Evolutionary conservation across 225 moss, liverwort and hornwort species (phyloP).

Genomic region (Bryoerythrophyllum caledonicum): DNA sequence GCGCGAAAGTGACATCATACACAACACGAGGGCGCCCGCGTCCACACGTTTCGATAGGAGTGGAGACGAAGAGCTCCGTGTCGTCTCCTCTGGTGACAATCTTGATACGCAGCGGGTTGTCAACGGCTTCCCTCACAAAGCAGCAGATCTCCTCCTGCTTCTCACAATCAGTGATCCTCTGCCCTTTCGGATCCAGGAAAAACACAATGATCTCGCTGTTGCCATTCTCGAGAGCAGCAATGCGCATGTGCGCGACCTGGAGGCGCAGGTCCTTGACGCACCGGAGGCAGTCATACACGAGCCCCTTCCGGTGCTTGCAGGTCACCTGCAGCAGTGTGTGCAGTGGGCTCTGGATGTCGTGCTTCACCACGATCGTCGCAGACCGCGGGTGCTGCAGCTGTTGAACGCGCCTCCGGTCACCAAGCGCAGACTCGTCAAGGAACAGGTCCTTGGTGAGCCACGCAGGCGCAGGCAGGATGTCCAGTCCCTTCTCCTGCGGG

Average conservation of each 20-base stretch:
- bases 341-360: constrained; percentile 50
- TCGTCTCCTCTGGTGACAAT: constrained; percentile 52
- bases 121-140: constrained; percentile 42
- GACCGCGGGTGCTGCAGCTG: neutral
- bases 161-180: constrained; percentile 37
- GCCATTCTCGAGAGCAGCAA: constrained; percentile 47
- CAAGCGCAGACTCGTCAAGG: constrained; percentile 28
- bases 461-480: constrained; percentile 51
- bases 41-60: constrained; percentile 66
- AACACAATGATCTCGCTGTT: constrained; percentile 56
- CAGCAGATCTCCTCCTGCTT: constrained; percentile 36
- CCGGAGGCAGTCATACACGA: constrained; percentile 75
- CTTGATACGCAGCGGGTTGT: constrained; percentile 61
- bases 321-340: constrained; percentile 72
- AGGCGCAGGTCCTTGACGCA: constrained; percentile 60
- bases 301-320: constrained; percentile 61
- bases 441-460: constrained; percentile 62
- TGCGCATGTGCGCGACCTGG: constrained; percentile 70
- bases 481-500: constrained; percentile 41
- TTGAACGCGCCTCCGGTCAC: constrained; percentile 14
- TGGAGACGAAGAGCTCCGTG: constrained; percentile 66
- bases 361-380: constrained; percentile 21
- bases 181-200: constrained; percentile 44
- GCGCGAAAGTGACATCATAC: constrained; percentile 66
- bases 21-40: constrained; percentile 75